Percentiles rank a stretch among this genome's conserved stretches.
Conservation (phyloP, 352 stramenopile species). For the Nothophytophthora sp. region DNA sequence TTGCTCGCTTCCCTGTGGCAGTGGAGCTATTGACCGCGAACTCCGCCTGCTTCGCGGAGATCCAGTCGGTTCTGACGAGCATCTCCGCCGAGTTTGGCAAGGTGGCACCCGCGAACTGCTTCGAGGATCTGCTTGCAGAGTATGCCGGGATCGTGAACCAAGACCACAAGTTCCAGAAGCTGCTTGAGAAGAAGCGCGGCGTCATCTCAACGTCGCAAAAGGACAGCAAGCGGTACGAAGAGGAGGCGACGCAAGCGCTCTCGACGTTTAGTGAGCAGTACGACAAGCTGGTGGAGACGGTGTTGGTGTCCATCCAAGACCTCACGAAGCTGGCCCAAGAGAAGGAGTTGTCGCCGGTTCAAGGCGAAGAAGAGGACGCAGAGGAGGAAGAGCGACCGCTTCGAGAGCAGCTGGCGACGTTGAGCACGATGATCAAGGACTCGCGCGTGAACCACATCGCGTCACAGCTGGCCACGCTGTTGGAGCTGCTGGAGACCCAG, state of each 20-base stretch:
- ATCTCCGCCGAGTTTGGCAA: conserved; percentile 30
- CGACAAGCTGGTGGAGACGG: conserved; percentile 73
- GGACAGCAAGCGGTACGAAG: conserved; percentile 5
- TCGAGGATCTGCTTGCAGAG: conserved; percentile 32
- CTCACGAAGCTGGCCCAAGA: conserved; percentile 60
- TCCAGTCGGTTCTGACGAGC: conserved; percentile 23
- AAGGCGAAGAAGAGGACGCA: conserved; percentile 12
- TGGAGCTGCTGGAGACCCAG: conserved; percentile 53
- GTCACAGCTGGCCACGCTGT: conserved; percentile 46
- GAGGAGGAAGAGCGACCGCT: conserved; percentile 31
- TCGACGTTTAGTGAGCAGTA: conserved; percentile 50
- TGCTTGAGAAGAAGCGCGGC: conserved; percentile 6
- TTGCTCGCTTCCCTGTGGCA: conserved; percentile 32
- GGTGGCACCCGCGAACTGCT: conserved; percentile 30
- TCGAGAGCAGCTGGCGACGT: conserved; percentile 46
- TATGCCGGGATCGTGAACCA: conserved; percentile 22
- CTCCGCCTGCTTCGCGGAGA: conserved; percentile 30
- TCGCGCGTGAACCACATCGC: conserved; percentile 74
- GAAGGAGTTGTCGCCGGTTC: not conserved
- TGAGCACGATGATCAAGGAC: conserved; percentile 65
- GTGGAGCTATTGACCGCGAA: conserved; percentile 35
- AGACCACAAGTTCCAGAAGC: conserved; percentile 45
- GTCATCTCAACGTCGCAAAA: not conserved
- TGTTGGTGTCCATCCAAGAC: conserved; percentile 83
- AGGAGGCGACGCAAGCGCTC: conserved; percentile 28